Base-by-base conservation (phyloP, 2,329 filamentous ascomycete species). In the Dactylellina sp. region DNA sequence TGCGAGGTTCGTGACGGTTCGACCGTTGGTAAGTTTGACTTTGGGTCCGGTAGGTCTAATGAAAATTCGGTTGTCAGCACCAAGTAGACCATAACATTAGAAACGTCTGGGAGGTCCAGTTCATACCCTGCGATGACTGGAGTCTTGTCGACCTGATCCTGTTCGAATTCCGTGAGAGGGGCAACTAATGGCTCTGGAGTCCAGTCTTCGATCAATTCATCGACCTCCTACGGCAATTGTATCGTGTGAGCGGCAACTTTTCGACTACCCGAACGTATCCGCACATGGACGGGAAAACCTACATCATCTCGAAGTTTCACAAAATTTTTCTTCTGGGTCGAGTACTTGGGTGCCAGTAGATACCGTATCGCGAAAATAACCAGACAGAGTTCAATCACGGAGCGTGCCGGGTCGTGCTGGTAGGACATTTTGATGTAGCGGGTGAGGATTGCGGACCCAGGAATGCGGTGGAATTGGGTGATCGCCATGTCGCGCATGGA, bases 371-470 rank as follows among this genome's bases (percentile, higher is more conserved):
- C 96, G 83, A 99, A 99, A 62, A 99, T 88, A 78, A 99, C 91
- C 71, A 99, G 86, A 77, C 98, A 89, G 56, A 99, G 85, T 83
- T 99, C 95, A 77, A 99, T 92, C 40, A 92, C 92, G 59, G 92
- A 96, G 61, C 96, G 90, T 65, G 98, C 88, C 7, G 95, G 95
- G 79, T 99, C 95, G 80, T 99, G 91, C 83, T 99, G 95, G 84
- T 99, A 98, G 81, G 93, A 97, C 68, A 93, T 97, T 81, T 92
- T 92, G 80, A 99, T 93, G 83, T 99, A 99, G 76, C 95, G 91
- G 78, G 96, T 87, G 79, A 98, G 85, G 78, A 99, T 97, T 44
- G 94, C 91, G 28, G 94, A 98, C 59, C 95, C 95, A 28, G 95
- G 96, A 40, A 99, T 87, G 79, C 91, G 92, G 79, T 97, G 93